A percentile compares a stretch with the other conserved stretches of the same genome.
Evolutionary conservation across 768 basidiomycete genomes (phyloP).

Genomic region (Piloderma croceum): DNA sequence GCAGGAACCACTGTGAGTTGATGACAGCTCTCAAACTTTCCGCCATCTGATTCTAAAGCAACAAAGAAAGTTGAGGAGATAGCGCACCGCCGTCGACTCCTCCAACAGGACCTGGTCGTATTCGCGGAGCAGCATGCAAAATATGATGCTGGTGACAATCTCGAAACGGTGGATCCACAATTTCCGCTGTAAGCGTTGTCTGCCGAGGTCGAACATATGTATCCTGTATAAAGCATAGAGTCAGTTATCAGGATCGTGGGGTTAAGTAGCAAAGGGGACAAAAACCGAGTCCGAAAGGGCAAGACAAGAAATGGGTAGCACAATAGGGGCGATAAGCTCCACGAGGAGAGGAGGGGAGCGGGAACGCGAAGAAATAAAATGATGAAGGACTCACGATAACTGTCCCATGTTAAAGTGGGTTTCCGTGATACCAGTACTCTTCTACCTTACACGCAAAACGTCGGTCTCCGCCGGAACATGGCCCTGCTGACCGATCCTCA

Average conservation of each 20-base stretch:
- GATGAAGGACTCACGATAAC: constrained; percentile 8
- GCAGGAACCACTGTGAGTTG: constrained; percentile 74
- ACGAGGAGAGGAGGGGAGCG: no score
- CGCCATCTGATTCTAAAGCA: constrained; percentile 74
- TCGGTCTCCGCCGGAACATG: constrained; percentile 46
- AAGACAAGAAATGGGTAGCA: no score
- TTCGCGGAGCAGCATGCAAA: constrained; percentile 65
- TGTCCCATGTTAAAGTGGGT: constrained; percentile 31
- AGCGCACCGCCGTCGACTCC: constrained; percentile 55
- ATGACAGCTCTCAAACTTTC: constrained; percentile 76
- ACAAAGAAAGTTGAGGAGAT: constrained; percentile 1
- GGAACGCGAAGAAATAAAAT: no score
- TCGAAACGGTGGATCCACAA: constrained; percentile 54
- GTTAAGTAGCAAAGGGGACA: no score
- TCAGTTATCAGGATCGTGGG: no score
- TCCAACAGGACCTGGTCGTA: constrained; percentile 72
- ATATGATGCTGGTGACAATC: constrained; percentile 61
- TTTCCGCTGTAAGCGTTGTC: constrained; percentile 44
- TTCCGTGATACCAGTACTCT: constrained; percentile 46
- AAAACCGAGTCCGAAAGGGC: no score
- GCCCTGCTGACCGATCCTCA: constrained; percentile 36
- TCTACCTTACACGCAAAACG: constrained; percentile 41
- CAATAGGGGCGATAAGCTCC: no score
- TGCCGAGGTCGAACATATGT: constrained; percentile 74
- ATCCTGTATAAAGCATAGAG: constrained; percentile 27